Evolutionary conservation across 228 moss, liverwort and hornwort genomes (phyloP), one percentile per base, ranked within the genome.

Genomic region (Sphagnum magellanicum): DNA sequence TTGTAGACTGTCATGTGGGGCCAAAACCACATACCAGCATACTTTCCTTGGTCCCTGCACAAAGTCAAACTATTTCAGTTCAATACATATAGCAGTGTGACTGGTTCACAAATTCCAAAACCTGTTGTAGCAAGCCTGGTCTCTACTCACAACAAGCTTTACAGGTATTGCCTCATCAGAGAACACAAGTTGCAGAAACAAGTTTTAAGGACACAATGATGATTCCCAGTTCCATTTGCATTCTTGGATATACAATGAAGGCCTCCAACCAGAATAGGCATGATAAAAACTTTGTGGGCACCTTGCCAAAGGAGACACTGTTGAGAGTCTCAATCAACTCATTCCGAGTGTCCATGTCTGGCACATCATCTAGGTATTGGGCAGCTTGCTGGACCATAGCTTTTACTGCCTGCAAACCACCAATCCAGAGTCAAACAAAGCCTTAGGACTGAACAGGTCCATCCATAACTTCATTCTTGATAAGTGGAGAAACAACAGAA

Each of bases 321-420:
- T 81, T 70, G 52, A 81, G 73, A 50, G 78, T 69, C 51, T 81
- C 78, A 59, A 73, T 73, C 47, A 84, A 78, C 72, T 78, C 72
- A 71, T 75, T 75, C 63, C 78, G 67, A 53, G 78, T 78, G 5
- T 78, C 81, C 50, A 71, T 64, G 75, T 84, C 83, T 0, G 69
- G 79, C 58, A 71, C 66, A 53, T 83, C 68, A 59, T 83, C 77
- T 46, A 83, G 50, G 69, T 77, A 77, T 51, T 67, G 74, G 12
- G 77, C 53, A 58, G 74, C 79, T 79, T 77, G 74, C 69, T 83
- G 74, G 48, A 77, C 60, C 77, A 83, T 72, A 9, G 79, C 77
- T 50, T 57, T 72, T 16, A 81, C 73, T 14, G 71, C 75, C 80
- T 84, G 78, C 71, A 68, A 9, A 10, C 63, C 63, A 16, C 3